Percentiles rank a stretch among this genome's conserved stretches.
Evolutionary conservation across 805 yeast genomes (phyloP).

Genomic region (Metschnikowia drakensbergensis): DNA sequence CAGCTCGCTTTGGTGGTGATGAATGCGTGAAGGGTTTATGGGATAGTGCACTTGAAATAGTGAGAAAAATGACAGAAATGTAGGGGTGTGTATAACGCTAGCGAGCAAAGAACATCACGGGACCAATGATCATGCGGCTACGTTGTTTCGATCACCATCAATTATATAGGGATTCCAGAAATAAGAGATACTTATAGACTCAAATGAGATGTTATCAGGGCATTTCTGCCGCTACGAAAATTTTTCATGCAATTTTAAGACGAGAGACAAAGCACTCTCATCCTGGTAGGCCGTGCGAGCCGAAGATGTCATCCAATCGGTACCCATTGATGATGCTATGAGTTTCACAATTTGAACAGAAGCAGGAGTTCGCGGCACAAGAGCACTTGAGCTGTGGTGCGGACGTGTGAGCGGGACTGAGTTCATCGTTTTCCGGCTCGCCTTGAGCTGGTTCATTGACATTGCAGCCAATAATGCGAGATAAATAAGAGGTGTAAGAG

Average conservation of each 20-base stretch:
- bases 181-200: too few relatives aligned
- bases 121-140: not conserved
- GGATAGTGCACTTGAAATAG: not conserved
- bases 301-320: constrained; percentile 37
- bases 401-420: not conserved
- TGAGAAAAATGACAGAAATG: constrained; percentile 2
- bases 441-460: constrained; percentile 3
- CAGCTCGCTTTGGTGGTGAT: not conserved
- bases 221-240: not conserved
- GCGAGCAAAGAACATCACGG: constrained; percentile 1
- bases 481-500: constrained; percentile 3
- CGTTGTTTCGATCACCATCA: not conserved
- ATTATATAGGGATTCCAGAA: too few relatives aligned
- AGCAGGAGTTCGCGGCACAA: constrained; percentile 17
- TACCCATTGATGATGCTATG: constrained; percentile 44
- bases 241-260: not conserved
- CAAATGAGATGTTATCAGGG: too few relatives aligned
- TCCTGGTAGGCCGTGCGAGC: not conserved
- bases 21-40: not conserved
- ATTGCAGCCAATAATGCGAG: constrained; percentile 5
- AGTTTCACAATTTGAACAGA: constrained; percentile 40
- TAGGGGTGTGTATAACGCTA: constrained; percentile 5
- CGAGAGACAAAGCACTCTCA: not conserved
- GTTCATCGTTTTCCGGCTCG: not conserved
- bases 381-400: constrained; percentile 9